Conservation (phyloP, 768 basidiomycete genomes). For the Arthromyces matolae region DNA sequence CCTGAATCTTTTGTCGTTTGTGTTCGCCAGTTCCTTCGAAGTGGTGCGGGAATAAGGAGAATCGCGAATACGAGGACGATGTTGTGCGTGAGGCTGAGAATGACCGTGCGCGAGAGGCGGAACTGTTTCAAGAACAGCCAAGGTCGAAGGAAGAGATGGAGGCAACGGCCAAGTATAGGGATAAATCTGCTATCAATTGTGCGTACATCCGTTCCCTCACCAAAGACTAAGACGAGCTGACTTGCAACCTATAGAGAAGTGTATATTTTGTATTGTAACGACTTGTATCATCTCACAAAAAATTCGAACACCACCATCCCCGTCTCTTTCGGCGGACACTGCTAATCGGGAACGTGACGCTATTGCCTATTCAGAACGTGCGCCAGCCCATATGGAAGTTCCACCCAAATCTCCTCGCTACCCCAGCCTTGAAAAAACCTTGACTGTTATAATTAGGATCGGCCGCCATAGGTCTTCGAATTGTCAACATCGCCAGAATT, state of each 20-base stretch:
- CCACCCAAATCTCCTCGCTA: background rate
- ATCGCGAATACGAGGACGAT: background rate
- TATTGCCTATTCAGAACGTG: too few relatives aligned
- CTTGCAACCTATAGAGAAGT: background rate
- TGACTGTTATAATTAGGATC: background rate
- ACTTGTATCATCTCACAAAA: too few relatives aligned
- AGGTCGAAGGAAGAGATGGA: constrained; percentile 8
- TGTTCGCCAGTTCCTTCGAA: constrained; percentile 10
- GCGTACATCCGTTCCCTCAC: background rate
- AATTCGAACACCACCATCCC: too few relatives aligned
- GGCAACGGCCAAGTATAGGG: constrained; percentile 5
- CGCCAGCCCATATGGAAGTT: background rate
- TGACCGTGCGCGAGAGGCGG: constrained; percentile 6
- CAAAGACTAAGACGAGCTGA: background rate
- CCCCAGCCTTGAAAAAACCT: background rate
- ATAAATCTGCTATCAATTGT: constrained; percentile 14
- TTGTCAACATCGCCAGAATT: background rate
- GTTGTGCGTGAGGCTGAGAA: background rate
- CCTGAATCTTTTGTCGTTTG: background rate
- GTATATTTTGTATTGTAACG: background rate
- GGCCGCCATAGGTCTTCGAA: background rate
- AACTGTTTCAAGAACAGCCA: constrained; percentile 14
- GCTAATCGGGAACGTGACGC: too few relatives aligned
- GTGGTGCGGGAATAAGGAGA: constrained; percentile 11
- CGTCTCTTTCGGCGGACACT: too few relatives aligned